Base-by-base conservation (phyloP, 768 basidiomycete species). In the Naganishia randhawae region DNA sequence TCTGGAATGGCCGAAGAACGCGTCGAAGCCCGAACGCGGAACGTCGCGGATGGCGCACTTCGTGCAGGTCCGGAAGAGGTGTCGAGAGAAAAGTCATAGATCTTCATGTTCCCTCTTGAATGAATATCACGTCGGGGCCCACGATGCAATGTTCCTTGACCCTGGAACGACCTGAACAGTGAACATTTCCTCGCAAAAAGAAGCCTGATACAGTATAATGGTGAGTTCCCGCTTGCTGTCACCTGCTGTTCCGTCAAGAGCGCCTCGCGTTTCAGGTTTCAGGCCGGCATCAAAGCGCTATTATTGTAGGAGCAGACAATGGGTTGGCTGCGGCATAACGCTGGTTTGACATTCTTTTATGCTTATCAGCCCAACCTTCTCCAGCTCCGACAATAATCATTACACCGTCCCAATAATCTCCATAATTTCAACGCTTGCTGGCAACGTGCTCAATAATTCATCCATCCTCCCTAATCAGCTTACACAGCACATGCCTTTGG, bases 31-130 rank as follows among this genome's bases (percentile, higher is more conserved):
- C 37, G 37, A 19, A 16, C 14, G 3, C 14, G 41, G 5, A 42
- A 42, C 41, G 41, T 42, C 41, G 41, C 14, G 14, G 41, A 42
- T 42, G 41, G 19, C n/a, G n/a, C n/a, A n/a, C n/a, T n/a, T n/a
- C n/a, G n/a, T n/a, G n/a, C n/a, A n/a, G n/a, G n/a, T n/a, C n/a
- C n/a, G n/a, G n/a, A n/a, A n/a, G 50, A 50, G 19, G 50, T 9
- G 22, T 31, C 27, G 33, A 31, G 9, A 31, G n/a, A 51, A 27
- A 27, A 25, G n/a, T 25, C 48, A 54, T 54, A 31, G n/a, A 25
- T 54, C 29, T 29, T 54, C 52, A 54, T 54, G 52, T 54, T 54
- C 52, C 31, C 16, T 11, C 17, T 54, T 33, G 52, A 33, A 31
- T 54, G 52, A 54, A 31, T 13, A 19, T 25, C 52, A 54, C 52